Evolutionary conservation across 352 stramenopile species (phyloP).

Genomic region (Aphanomyces euteiches): DNA sequence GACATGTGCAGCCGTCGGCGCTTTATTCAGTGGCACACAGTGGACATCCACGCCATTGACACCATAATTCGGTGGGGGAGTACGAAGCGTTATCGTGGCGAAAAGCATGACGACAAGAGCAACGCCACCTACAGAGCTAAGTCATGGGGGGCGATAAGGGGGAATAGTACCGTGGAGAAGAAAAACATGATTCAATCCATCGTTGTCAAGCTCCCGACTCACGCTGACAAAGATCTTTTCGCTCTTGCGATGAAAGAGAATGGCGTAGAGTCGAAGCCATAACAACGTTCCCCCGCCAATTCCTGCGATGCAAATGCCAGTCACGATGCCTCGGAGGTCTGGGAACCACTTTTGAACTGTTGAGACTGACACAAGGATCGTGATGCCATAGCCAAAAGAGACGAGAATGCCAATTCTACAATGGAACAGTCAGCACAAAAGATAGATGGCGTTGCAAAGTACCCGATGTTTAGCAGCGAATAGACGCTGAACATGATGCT

Average conservation of each 20-base stretch:
- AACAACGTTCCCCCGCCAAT: conserved; percentile 27
- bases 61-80: conserved; percentile 9
- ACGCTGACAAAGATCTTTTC: background rate
- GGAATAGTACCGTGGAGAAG: background rate
- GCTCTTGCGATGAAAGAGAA: background rate
- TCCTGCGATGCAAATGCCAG: conserved; percentile 23
- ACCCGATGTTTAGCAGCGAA: conserved; percentile 6
- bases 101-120: background rate
- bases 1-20: background rate
- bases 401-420: conserved; percentile 16
- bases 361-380: conserved; percentile 4
- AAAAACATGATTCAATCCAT: background rate
- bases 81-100: background rate
- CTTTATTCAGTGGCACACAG: background rate
- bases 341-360: conserved; percentile 33
- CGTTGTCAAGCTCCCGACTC: background rate
- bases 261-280: background rate
- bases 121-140: background rate
- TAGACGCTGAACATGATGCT: background rate
- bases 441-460: background rate
- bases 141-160: background rate
- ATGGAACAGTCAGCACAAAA: background rate
- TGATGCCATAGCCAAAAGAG: conserved; percentile 27
- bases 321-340: conserved; percentile 27
- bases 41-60: conserved; percentile 18